Evolutionary conservation across 1,139 yeast genomes (phyloP).

Genomic region (Geotrichum reessii): DNA sequence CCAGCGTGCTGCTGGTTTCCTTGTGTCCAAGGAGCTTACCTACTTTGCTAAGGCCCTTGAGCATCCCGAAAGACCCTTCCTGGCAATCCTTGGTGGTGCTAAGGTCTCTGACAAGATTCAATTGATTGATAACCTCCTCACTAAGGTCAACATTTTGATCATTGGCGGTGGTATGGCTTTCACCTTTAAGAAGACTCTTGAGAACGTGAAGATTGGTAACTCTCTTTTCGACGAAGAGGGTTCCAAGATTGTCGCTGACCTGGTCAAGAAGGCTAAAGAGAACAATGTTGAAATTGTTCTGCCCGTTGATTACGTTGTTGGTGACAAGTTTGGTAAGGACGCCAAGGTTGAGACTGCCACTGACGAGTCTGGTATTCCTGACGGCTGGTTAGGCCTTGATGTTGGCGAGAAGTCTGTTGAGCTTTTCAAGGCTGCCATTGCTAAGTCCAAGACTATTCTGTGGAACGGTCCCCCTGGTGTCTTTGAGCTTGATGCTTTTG

Average conservation of each 20-base stretch:
- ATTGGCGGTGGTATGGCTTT: constrained; percentile 99
- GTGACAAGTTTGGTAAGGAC: constrained; percentile 86
- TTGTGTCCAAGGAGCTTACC: constrained; percentile 91
- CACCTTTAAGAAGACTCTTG: constrained; percentile 90
- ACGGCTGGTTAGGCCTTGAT: constrained; percentile 90
- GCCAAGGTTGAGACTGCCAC: constrained; percentile 78
- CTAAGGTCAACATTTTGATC: constrained; percentile 86
- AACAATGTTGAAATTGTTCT: constrained; percentile 85
- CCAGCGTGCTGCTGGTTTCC: constrained; percentile 94
- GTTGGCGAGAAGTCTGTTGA: constrained; percentile 81
- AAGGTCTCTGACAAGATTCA: constrained; percentile 97
- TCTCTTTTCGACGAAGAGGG: constrained; percentile 90
- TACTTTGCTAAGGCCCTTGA: constrained; percentile 97
- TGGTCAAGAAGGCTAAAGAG: constrained; percentile 90
- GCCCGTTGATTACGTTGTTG: constrained; percentile 92
- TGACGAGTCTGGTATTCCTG: constrained; percentile 84
- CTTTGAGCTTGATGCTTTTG: constrained; percentile 86
- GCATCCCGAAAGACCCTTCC: constrained; percentile 93
- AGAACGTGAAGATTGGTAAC: constrained; percentile 76
- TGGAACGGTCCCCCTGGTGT: constrained; percentile 99
- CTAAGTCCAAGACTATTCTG: constrained; percentile 90
- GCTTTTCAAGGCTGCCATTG: constrained; percentile 71
- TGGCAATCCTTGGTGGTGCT: constrained; percentile 97
- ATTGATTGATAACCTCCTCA: constrained; percentile 90
- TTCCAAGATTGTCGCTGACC: constrained; percentile 82